These are phyloP conservation scores for Quercus gilva DNA, from an alignment of 306 rosid species.

Conservation along the genomic window DNA sequence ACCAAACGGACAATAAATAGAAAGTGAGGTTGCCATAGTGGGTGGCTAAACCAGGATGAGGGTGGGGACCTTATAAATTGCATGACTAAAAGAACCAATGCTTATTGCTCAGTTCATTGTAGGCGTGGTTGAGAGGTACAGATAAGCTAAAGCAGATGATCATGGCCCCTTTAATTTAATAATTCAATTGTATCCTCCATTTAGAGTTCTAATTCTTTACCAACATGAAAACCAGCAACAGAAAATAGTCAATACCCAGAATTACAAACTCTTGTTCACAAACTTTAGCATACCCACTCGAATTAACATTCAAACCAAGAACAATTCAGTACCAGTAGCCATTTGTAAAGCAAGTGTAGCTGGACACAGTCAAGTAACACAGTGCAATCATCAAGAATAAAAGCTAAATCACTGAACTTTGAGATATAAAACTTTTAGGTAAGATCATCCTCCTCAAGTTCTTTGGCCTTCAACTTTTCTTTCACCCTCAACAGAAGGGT, in stretches of 20 bases:
- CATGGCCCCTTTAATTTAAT: background rate
- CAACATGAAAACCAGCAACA: background rate
- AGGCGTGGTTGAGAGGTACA: background rate
- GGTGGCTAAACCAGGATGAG: background rate
- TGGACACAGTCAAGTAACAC: conserved; percentile 27
- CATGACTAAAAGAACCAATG: background rate
- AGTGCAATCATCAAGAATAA: conserved; percentile 36
- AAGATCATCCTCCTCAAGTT: conserved; percentile 95
- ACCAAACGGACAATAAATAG: background rate
- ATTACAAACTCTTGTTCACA: background rate
- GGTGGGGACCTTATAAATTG: no score
- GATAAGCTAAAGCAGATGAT: background rate
- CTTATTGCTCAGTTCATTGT: background rate
- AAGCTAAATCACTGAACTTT: conserved; percentile 14
- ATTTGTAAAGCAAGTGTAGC: conserved; percentile 23
- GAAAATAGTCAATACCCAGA: background rate
- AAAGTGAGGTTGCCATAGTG: background rate
- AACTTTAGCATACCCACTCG: conserved; percentile 11
- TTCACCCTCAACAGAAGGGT: conserved; percentile 94
- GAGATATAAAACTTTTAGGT: conserved; percentile 40
- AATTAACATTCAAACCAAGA: conserved; percentile 33
- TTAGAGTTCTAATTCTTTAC: background rate
- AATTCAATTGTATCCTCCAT: background rate
- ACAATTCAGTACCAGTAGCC: conserved; percentile 23
- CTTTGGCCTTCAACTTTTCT: conserved; percentile 95